Base-by-base conservation (phyloP, 805 yeast species). In the Ascoidea rubescens region DNA sequence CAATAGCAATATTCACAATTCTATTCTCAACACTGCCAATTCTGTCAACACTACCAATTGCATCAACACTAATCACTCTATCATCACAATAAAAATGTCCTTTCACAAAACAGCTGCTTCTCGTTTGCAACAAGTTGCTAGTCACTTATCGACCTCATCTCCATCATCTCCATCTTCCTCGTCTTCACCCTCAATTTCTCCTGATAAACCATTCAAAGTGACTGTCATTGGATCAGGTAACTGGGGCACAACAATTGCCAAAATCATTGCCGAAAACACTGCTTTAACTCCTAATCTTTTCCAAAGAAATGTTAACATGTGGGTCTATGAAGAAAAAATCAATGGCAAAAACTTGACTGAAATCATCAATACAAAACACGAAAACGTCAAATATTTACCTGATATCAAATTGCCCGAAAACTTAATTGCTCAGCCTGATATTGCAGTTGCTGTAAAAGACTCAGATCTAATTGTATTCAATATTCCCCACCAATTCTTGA, bases 241-340 rank as follows among this genome's bases (percentile, higher is more conserved):
- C 71, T 91, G 99, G 86, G 99, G 99, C 58, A 88, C 96, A 45
- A 91, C 98, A 17, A 89, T 93, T 52, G 97, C 98, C 56, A 91
- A 93, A 67, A 88, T 91, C 48, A 82, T 89, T 31, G 89, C 97
- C 45, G 98, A 93, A 69, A 90, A 89, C 67, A 74, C 90, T 47
- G 74, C 74, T 17, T 78, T 78, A 56, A 78, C 87, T 68, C 82
- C 90, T 45, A 74, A 79, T 45, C 70, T 87, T 62, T 93, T 93
- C 67, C 75, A 79, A 54, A 71, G 70, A 55, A 71, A 77, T 52
- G 97, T 93, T 46, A 82, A 84, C 61, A 90, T 93, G 98, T 93
- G 99, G 99, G 99, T 93, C 12, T 87, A 76, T 61, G 91, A 93
- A 69, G 99, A 93, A 70, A 64, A 76, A 56, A 71, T 85, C 55